These are phyloP conservation scores for Arachnomyces sp. DNA, from an alignment of 2,329 filamentous ascomycete genomes.

Conservation along the genomic window DNA sequence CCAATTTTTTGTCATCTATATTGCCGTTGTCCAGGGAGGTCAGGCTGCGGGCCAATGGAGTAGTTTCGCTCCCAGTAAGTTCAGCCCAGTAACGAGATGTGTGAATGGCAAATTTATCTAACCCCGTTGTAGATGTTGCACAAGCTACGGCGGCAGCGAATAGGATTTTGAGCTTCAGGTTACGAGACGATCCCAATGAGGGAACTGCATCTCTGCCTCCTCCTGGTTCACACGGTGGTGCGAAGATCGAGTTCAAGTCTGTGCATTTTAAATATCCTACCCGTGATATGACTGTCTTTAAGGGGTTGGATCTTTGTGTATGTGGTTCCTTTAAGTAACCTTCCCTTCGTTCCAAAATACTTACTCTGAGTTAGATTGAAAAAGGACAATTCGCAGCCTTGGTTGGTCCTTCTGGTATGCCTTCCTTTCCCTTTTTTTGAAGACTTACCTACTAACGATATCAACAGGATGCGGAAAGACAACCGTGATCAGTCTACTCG, in stretches of 20 bases:
- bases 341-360: background rate
- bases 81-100: background rate
- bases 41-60: conserved; percentile 62
- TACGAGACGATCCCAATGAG: conserved; percentile 2
- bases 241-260: conserved; percentile 25
- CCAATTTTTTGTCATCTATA: conserved; percentile 54
- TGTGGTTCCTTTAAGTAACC: background rate
- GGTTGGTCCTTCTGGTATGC: conserved; percentile 37
- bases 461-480: conserved; percentile 37
- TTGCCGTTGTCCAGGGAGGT: conserved; percentile 60
- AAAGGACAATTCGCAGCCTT: conserved; percentile 40
- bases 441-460: background rate
- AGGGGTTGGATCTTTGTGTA: conserved; percentile 22
- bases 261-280: conserved; percentile 32
- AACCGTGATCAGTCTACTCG: conserved; percentile 39
- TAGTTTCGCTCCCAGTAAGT: conserved; percentile 52
- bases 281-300: conserved; percentile 23
- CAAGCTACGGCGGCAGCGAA: conserved; percentile 32
- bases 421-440: background rate
- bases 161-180: conserved; percentile 23
- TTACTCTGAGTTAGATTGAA: conserved; percentile 17
- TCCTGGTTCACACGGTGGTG: conserved; percentile 17
- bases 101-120: background rate
- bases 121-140: conserved; percentile 20
- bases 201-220: conserved; percentile 1